phyloP scores from a whole-genome alignment of 2,329 filamentous ascomycete genomes.

The Fusarium pseudograminearum region DNA sequence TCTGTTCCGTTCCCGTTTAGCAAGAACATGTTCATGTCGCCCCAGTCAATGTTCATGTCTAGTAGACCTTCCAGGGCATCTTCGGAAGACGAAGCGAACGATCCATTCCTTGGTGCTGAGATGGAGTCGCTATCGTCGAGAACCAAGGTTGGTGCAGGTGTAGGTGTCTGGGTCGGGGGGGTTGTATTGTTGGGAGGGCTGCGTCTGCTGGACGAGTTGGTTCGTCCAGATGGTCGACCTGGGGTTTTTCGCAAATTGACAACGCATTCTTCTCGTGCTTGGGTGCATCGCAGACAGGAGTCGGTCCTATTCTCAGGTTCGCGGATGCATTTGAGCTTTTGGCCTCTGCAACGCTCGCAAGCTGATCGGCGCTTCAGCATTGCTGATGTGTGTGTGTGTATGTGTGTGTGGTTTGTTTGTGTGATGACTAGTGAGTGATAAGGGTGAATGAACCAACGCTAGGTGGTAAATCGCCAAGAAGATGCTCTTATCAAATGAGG shows the following conservation, averaged over 20 bases:
- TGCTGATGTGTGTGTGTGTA: too few relatives aligned
- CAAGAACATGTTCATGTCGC: background rate
- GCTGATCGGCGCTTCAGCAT: constrained; percentile 1
- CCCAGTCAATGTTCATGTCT: background rate
- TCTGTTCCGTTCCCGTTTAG: background rate
- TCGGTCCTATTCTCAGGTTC: background rate
- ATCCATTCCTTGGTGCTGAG: background rate
- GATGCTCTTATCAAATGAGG: too few relatives aligned
- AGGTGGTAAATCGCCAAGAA: background rate
- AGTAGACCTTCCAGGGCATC: background rate
- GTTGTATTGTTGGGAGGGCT: background rate
- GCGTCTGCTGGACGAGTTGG: background rate
- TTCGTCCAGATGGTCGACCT: constrained; percentile 1
- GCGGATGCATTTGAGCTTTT: constrained; percentile 11
- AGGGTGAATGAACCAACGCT: background rate
- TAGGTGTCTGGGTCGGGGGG: background rate
- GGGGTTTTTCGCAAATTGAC: background rate
- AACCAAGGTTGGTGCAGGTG: background rate
- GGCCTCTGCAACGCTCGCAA: constrained; percentile 4
- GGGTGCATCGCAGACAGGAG: background rate
- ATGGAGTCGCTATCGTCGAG: background rate
- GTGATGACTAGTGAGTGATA: background rate
- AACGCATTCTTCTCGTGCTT: background rate
- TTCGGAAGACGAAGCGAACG: background rate
- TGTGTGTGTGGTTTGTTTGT: too few relatives aligned